Evolutionary conservation across 2,329 filamentous ascomycete species (phyloP), one percentile per base, ranked within the genome.

Genomic region (Zymoseptoria crescenta): DNA sequence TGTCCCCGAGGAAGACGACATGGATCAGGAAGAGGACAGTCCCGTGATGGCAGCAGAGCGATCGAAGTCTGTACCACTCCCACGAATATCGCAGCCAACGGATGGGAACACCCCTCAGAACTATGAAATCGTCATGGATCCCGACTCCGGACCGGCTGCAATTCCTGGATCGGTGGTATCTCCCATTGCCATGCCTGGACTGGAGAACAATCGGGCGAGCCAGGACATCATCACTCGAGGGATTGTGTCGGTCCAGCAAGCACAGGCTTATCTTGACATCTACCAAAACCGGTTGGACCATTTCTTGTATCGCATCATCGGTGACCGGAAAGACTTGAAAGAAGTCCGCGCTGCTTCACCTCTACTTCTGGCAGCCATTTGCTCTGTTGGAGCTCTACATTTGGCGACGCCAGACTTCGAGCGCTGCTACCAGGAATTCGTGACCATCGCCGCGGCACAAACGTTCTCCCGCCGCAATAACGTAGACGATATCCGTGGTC

Each of bases 41-140:
- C 52, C 56, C 1, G 59, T 59, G 49, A 54, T 57, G 41, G 66
- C 64, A 20, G 35, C 35, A 45, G 35, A 45, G 35, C 35, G 35
- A 45, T 45, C 35, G 13, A 54, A 35, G 28, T 29, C n/a, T 16
- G 13, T 41, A 16, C 54, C 24, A 29, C 45, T 50, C 48, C 59
- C 50, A 19, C 27, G 29, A 20, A 52, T 49, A 27, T 49, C 49
- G n/a, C 45, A 58, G n/a, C 64, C 64, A 1, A 60, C 53, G 28
- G 55, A 56, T 8, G 49, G 24, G 19, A 49, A 10, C 7, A 29
- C 56, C 35, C 59, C 62, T 10, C 56, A 54, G 8, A 59, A 64
- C 41, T 76, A 72, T 67, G 70, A 73, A 56, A 67, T 76, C 4
- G 65, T 75, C 8, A 74, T 76, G 70, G 74, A 76, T 57, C 67